Evolutionary conservation across 805 yeast genomes (phyloP).

Genomic region (Saccharomyces mikatae): DNA sequence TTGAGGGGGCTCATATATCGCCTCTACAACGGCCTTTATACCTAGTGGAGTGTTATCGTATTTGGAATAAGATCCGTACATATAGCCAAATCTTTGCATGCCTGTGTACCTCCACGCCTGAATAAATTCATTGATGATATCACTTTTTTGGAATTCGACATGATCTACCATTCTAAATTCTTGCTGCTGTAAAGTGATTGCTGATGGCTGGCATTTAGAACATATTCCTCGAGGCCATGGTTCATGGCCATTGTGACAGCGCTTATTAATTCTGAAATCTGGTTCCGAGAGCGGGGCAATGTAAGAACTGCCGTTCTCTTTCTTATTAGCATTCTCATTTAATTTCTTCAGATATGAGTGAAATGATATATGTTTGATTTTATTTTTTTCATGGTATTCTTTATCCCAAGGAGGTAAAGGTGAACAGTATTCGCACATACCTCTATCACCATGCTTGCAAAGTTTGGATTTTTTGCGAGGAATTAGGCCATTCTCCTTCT

Average conservation of each 20-base stretch:
- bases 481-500: conserved; percentile 64
- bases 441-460: conserved; percentile 84
- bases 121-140: conserved; percentile 71
- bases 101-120: conserved; percentile 90
- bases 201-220: conserved; percentile 93
- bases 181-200: conserved; percentile 86
- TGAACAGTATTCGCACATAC: conserved; percentile 96
- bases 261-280: conserved; percentile 48
- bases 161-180: conserved; percentile 94
- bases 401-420: conserved; percentile 94
- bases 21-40: conserved; percentile 86
- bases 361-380: conserved; percentile 80
- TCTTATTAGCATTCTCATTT: conserved; percentile 58
- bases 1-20: conserved; percentile 91
- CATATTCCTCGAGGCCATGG: conserved; percentile 96
- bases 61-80: conserved; percentile 72
- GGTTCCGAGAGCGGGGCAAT: conserved; percentile 75
- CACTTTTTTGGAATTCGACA: conserved; percentile 76
- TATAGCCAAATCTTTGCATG: conserved; percentile 73
- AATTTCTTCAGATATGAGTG: conserved; percentile 74
- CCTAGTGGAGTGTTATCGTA: conserved; percentile 80
- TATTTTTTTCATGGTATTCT: conserved; percentile 61
- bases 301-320: conserved; percentile 52
- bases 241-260: conserved; percentile 73
- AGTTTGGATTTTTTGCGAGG: conserved; percentile 50